These are phyloP conservation scores for Cercospora canescens DNA, from an alignment of 2,329 filamentous ascomycete genomes.

Conservation along the genomic window DNA sequence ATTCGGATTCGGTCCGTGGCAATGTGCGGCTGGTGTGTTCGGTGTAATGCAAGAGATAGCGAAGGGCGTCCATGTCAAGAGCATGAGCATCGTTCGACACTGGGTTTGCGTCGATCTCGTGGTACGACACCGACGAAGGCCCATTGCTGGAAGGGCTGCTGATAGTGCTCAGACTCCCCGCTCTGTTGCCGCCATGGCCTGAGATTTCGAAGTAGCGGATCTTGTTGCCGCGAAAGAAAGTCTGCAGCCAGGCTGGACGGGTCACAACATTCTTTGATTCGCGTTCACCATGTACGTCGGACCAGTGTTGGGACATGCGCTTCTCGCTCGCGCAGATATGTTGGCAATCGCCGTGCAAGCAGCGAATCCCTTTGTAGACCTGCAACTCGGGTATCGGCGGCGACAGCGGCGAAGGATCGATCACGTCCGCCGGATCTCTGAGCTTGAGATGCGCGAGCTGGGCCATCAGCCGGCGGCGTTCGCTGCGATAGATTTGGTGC, in stretches of 20 bases:
- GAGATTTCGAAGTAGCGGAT: constrained; percentile 25
- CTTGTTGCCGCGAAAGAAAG: constrained; percentile 25
- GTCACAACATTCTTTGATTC: constrained; percentile 20
- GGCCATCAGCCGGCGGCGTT: constrained; percentile 15
- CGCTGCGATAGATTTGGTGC: constrained; percentile 22
- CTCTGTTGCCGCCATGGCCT: constrained; percentile 1
- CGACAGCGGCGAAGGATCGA: constrained; percentile 8
- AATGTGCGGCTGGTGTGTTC: constrained; percentile 5
- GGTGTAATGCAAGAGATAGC: constrained; percentile 14
- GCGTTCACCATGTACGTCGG: constrained; percentile 20
- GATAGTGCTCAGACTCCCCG: neutral
- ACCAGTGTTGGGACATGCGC: constrained; percentile 23
- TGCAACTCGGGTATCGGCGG: constrained; percentile 16
- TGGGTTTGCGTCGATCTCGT: neutral
- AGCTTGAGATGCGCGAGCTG: constrained; percentile 17
- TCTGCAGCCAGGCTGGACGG: constrained; percentile 20
- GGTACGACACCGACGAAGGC: neutral
- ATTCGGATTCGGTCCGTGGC: constrained; percentile 7
- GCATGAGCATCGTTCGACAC: neutral
- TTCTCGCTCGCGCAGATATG: constrained; percentile 23
- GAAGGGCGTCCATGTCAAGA: constrained; percentile 16
- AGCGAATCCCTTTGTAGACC: constrained; percentile 16
- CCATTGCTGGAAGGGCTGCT: constrained; percentile 8
- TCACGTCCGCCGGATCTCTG: constrained; percentile 13
- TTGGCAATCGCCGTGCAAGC: constrained; percentile 11